Base-by-base conservation (phyloP, 208 protist genomes). In the Balamuthia mandrillaris region DNA sequence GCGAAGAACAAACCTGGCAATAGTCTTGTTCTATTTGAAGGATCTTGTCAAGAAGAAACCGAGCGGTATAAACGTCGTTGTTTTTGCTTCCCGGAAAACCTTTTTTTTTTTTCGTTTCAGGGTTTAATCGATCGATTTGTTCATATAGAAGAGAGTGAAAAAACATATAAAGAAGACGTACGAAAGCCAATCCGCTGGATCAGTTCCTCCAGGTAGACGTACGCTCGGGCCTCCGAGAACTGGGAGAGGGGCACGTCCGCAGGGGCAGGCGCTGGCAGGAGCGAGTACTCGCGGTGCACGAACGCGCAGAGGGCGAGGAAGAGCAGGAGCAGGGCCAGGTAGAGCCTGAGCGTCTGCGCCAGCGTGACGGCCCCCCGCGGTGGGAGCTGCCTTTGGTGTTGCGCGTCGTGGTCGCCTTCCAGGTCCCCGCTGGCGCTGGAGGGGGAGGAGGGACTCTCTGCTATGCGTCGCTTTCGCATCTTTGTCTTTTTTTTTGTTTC, bases 51-150 rank as follows among this genome's bases (percentile, higher is more conserved):
- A 66, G 52, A 33, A 82, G 52, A 35, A 33, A 82, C 0, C 65
- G 41, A 9, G 65, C 74, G n/a, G 74, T 82, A 2, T 51, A 54
- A 0, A 82, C 74, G 31, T 82, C 74, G 74, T 82, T 82, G 74
- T 82, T 60, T 39, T 65, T 66, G 0, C 52, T 82, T 6, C 74
- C 74, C 1, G 39, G 52, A 51, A 45, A 39, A 6, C 74, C 74
- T 82, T 49, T 31, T 51, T 12, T 4, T n/a, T 12, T 14, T 24
- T 21, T 49, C 24, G 27, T 21, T 3, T 18, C 60, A 29, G 18
- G 24, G n/a, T 29, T 49, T 29, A 14, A 10, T 45, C 9, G 37
- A 33, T 14, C 5, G 14, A 27, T 42, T 1, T 0, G 14, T 7
- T 37, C 0, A 6, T 21, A 14, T 10, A 9, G 65, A 37, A 49